Base-by-base conservation (phyloP, 2,329 filamentous ascomycete species). In the Venturia oleaginea region DNA sequence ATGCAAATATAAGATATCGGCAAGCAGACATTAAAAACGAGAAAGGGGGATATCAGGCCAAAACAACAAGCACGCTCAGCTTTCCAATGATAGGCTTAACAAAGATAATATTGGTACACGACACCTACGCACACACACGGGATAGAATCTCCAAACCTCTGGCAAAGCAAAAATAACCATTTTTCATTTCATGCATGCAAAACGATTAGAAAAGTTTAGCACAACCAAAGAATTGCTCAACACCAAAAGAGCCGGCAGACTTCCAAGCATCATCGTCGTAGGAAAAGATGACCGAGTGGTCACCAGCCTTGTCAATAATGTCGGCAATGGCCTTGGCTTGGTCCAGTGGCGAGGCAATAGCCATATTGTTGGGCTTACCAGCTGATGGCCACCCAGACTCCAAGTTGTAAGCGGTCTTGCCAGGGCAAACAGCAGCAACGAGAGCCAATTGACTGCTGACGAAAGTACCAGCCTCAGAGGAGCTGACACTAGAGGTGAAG, bases 381-480 rank as follows among this genome's bases (percentile, higher is more conserved):
- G 74, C 69, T 63, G 80, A 86, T 68, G 93, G 93, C 92, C 92
- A 97, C 72, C 93, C 93, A 65, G 89, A 90, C 86, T 97, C 93
- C 70, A 95, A 82, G 79, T 93, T 91, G 81, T 91, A 86, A 69
- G 87, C 87, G 43, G 84, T 78, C 81, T 89, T 89, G 74, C 83
- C 83, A 48, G 80, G 75, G 84, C 93, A 97, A 70, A 91, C 79
- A 70, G 76, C 74, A 74, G 85, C 78, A 67, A 96, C 86, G 68
- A 90, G 81, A 59, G 85, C 79, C 68, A 96, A 84, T 83, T 96
- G 87, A 70, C 81, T 73, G 68, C 81, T 78, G 70, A 92, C 89
- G 76, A 97, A 97, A 62, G 79, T 75, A 74, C 93, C 93, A 64
- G 92, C 92, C 61, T 83, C 72, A 4, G 77, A 71, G 66, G 92